Conservation (phyloP, 2,329 filamentous ascomycete species). For the Xylaria sp. region DNA sequence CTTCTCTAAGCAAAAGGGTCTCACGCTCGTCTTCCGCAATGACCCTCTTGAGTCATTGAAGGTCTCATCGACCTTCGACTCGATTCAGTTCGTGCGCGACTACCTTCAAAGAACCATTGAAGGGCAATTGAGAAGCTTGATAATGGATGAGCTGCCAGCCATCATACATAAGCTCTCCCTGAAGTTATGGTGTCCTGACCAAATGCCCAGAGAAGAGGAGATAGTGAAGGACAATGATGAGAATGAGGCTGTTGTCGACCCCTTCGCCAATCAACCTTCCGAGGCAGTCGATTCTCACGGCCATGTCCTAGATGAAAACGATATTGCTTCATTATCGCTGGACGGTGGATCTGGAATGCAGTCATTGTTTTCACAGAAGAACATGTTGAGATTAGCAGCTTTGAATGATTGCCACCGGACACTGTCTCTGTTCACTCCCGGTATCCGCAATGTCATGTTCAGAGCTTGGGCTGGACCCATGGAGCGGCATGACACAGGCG, state of each 20-base stretch:
- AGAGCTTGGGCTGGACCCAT: conserved; percentile 81
- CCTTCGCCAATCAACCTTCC: conserved; percentile 72
- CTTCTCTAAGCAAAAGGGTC: conserved; percentile 93
- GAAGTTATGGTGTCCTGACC: conserved; percentile 84
- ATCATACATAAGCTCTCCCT: conserved; percentile 92
- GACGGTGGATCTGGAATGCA: conserved; percentile 77
- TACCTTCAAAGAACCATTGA: conserved; percentile 97
- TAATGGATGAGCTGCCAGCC: conserved; percentile 96
- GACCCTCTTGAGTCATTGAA: conserved; percentile 96
- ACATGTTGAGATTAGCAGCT: conserved; percentile 73
- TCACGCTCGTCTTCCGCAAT: conserved; percentile 96
- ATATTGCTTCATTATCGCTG: conserved; percentile 71
- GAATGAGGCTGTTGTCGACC: conserved; percentile 64
- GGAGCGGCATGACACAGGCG: conserved; percentile 58
- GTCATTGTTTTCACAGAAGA: conserved; percentile 92
- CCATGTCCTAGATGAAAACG: conserved; percentile 67
- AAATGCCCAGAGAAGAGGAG: conserved; percentile 62
- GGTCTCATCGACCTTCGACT: conserved; percentile 98
- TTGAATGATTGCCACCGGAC: conserved; percentile 86
- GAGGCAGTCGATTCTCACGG: conserved; percentile 79
- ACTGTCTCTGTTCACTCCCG: conserved; percentile 82
- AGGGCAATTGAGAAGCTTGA: conserved; percentile 80
- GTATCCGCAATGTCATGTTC: conserved; percentile 86
- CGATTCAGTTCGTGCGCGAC: conserved; percentile 95
- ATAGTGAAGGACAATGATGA: conserved; percentile 43